A percentile compares a stretch with the other conserved stretches of the same genome.
Evolutionary conservation across 2,329 filamentous ascomycete genomes (phyloP).

Genomic region (Dothiorella sarmentorum): DNA sequence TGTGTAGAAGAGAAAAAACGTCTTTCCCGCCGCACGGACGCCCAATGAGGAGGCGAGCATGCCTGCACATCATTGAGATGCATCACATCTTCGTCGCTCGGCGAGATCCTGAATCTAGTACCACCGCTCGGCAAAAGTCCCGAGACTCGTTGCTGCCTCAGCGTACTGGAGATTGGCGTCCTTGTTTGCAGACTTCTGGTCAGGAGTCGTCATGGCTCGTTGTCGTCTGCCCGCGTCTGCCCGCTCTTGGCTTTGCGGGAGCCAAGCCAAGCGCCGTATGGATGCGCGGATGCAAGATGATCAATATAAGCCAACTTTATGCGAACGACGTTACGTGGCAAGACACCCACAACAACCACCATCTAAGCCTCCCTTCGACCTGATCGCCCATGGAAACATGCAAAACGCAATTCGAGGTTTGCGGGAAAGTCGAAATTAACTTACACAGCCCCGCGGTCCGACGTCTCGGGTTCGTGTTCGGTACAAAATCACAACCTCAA

Average conservation of each 20-base stretch:
- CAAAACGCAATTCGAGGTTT: background rate
- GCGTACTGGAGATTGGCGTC: background rate
- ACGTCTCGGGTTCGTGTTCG: conserved; percentile 1
- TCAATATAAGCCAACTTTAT: conserved; percentile 14
- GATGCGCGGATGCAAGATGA: background rate
- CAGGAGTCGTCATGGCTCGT: too few species aligned
- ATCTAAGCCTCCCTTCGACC: conserved; percentile 6
- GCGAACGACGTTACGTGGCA: conserved; percentile 14
- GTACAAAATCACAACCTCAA: background rate
- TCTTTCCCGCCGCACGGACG: background rate
- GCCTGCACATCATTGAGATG: conserved; percentile 14
- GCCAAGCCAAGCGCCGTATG: conserved; percentile 10
- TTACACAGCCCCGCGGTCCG: background rate
- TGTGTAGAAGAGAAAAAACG: background rate
- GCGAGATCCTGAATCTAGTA: background rate
- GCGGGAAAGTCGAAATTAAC: background rate
- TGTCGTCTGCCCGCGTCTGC: too few species aligned
- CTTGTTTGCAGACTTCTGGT: too few species aligned
- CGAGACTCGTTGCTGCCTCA: background rate
- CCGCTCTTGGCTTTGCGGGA: conserved; percentile 4
- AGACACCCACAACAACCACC: background rate
- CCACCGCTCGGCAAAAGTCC: conserved; percentile 10
- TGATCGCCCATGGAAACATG: background rate
- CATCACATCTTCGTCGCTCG: background rate
- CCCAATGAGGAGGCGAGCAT: conserved; percentile 3